phyloP scores from a whole-genome alignment of 257 asterid species.

The Solanum virginianum region DNA sequence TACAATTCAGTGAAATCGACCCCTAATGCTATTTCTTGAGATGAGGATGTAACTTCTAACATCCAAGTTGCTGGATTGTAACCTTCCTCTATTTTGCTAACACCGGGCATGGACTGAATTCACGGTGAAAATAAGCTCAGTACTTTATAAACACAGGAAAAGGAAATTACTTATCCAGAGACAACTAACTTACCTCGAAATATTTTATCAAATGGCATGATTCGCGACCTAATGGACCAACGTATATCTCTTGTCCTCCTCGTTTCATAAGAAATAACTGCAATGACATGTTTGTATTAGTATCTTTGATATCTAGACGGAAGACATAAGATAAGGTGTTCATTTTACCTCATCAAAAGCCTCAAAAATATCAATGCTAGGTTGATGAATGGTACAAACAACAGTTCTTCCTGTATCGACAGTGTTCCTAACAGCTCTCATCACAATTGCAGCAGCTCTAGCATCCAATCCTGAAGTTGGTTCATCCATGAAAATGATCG shows the following conservation, averaged over 20 bases:
- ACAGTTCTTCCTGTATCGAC: conserved; percentile 60
- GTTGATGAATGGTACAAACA: conserved; percentile 71
- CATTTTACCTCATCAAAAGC: conserved; percentile 45
- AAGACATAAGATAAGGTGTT: background rate
- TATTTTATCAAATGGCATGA: conserved; percentile 35
- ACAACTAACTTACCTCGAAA: conserved; percentile 33
- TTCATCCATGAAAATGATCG: conserved; percentile 64
- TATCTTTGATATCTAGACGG: background rate
- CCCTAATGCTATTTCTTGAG: conserved; percentile 30
- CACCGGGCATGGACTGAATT: conserved; percentile 29
- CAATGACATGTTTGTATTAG: background rate
- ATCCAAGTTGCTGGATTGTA: conserved; percentile 77
- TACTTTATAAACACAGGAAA: background rate
- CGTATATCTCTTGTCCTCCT: conserved; percentile 69
- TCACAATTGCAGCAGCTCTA: conserved; percentile 67
- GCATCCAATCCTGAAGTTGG: conserved; percentile 70
- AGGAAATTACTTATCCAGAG: background rate
- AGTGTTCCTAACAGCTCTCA: conserved; percentile 59
- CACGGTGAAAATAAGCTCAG: background rate
- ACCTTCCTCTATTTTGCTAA: conserved; percentile 32
- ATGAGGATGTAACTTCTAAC: conserved; percentile 41
- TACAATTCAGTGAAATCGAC: conserved; percentile 28
- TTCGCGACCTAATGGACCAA: conserved; percentile 51
- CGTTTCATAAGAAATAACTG: conserved; percentile 48
- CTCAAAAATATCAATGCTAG: conserved; percentile 63